Base-by-base conservation (phyloP, 768 basidiomycete species). In the Guyanaporus albipodus region DNA sequence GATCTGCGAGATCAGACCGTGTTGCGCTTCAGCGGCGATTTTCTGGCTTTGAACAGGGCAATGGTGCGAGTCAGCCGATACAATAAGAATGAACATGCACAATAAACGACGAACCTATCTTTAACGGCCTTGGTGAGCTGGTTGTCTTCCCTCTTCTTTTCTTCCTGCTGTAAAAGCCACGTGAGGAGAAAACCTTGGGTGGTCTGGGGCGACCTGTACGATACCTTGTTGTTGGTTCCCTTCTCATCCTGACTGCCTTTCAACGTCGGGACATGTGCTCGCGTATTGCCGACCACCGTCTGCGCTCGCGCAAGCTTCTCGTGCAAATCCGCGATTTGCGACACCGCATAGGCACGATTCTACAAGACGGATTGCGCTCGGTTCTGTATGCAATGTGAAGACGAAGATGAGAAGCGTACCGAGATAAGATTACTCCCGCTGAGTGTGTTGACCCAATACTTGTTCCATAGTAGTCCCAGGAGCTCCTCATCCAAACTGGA, bases 381-480 rank as follows among this genome's bases (percentile, higher is more conserved):
- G n/a, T 27, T 7, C 17, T 7, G n/a, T 23, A 32, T 27, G 21
- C 1, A 28, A 11, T 2, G 4, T 35, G 14, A 14, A 33, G 10
- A 0, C 10, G 4, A 26, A 17, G 6, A n/a, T n/a, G n/a, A 7
- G 42, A 17, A 4, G 65, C 83, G 24, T 47, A 97, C 95, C 18
- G 92, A 92, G 41, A 97, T 87, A 38, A 98, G 67, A 5, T 93
- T 87, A 60, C 91, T 95, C 61, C 91, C 90, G 57, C 89, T 91
- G 31, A 99, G 74, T 3, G 96, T 99, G 58, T 93, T 93, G 21
- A 96, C 91, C 96, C 96, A 99, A 59, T 99, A 99, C 69, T 97
- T 98, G 70, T 99, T 98, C 95, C 95, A 98, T 44, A 99, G 69
- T 61, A 94, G 70, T 18, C 88, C 89, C 34, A 99, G 75, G 3